Evolutionary conservation across 495 filamentous ascomycete genomes (phyloP).

Genomic region (Hypoxylon rickii): DNA sequence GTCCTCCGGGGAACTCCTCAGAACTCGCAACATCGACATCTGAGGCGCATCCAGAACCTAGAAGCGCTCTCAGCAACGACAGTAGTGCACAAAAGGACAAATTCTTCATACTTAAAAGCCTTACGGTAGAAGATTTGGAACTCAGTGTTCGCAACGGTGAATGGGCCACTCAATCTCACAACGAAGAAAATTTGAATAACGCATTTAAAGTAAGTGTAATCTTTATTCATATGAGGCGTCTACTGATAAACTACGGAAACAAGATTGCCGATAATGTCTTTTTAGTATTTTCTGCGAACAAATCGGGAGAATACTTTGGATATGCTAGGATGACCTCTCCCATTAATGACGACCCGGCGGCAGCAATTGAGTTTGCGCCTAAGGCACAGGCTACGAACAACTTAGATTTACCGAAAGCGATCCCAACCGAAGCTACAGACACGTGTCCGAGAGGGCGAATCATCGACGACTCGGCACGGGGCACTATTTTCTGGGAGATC

Average conservation of each 20-base stretch:
- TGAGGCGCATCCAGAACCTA: constrained; percentile 17
- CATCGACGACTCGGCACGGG: constrained; percentile 89
- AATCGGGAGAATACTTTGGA: constrained; percentile 96
- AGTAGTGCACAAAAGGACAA: constrained; percentile 59
- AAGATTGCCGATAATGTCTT: constrained; percentile 88
- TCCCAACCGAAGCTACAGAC: constrained; percentile 77
- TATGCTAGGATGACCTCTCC: constrained; percentile 90
- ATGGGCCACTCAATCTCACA: constrained; percentile 96
- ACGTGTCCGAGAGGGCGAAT: constrained; percentile 84
- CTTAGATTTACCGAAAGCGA: constrained; percentile 70
- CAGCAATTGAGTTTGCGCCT: constrained; percentile 67
- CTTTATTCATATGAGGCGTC: background rate
- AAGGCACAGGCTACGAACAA: constrained; percentile 62
- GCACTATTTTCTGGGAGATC: constrained; percentile 97
- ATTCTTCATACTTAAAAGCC: constrained; percentile 92
- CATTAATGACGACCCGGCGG: constrained; percentile 75
- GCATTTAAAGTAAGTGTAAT: constrained; percentile 73
- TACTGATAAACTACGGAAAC: constrained; percentile 18
- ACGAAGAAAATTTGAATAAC: constrained; percentile 80
- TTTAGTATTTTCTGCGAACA: constrained; percentile 95
- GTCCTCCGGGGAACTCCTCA: constrained; percentile 19
- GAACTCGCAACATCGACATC: constrained; percentile 21
- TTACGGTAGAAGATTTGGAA: constrained; percentile 93
- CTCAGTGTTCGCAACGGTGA: constrained; percentile 83
- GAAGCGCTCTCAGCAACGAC: constrained; percentile 16